These are phyloP conservation scores for Neofusicoccum kwambonambiense DNA, from an alignment of 2,329 filamentous ascomycete genomes.

Conservation along the genomic window DNA sequence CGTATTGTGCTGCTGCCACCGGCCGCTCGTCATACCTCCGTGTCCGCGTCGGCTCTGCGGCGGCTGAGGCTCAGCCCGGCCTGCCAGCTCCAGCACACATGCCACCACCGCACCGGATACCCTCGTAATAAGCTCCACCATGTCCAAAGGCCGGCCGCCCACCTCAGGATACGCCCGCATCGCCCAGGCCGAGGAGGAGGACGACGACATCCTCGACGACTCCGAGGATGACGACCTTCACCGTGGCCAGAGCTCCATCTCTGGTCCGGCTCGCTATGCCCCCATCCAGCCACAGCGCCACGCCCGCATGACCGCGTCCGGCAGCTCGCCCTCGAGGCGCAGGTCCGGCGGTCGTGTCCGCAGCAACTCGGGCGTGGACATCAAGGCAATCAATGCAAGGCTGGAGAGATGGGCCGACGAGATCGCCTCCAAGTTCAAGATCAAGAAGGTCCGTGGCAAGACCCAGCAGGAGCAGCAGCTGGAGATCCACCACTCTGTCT, in stretches of 20 bases:
- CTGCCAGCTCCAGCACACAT: constrained; percentile 9
- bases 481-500: constrained; percentile 97
- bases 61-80: constrained; percentile 5
- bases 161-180: constrained; percentile 53
- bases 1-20: background rate
- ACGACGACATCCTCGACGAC: constrained; percentile 40
- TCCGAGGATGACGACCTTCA: constrained; percentile 36
- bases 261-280: constrained; percentile 40
- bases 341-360: constrained; percentile 50
- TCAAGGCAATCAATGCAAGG: constrained; percentile 96
- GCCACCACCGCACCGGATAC: background rate
- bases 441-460: constrained; percentile 70
- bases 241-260: constrained; percentile 34
- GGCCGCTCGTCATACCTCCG: constrained; percentile 16
- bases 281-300: constrained; percentile 47
- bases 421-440: constrained; percentile 96
- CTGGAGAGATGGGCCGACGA: constrained; percentile 97
- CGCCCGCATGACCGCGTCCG: constrained; percentile 44
- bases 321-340: constrained; percentile 35
- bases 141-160: constrained; percentile 36
- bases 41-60: background rate
- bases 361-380: constrained; percentile 88
- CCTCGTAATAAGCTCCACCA: constrained; percentile 21
- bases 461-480: constrained; percentile 77
- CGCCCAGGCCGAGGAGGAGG: constrained; percentile 53